Conservation (phyloP, 768 basidiomycete genomes). For the Leucocoprinus leucothites region DNA sequence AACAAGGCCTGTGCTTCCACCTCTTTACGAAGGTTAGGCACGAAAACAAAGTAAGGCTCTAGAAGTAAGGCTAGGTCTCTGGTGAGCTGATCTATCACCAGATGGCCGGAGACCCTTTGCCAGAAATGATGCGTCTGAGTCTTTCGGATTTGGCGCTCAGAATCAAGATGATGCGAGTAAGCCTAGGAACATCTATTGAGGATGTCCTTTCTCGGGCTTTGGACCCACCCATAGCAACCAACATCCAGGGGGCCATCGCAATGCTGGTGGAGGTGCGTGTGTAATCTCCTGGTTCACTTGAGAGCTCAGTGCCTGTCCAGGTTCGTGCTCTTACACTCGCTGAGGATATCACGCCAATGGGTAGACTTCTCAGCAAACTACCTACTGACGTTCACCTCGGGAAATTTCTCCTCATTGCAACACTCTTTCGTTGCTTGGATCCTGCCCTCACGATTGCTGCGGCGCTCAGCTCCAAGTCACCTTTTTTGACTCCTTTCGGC, state of each 20-base stretch:
- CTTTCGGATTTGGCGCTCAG: conserved; percentile 87
- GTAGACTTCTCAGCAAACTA: conserved; percentile 82
- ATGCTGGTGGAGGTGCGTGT: conserved; percentile 79
- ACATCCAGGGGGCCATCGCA: conserved; percentile 87
- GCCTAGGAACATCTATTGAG: conserved; percentile 81
- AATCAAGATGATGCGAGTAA: conserved; percentile 92
- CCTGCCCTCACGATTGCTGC: conserved; percentile 97
- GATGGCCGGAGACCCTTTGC: conserved; percentile 88
- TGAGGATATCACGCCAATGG: conserved; percentile 96
- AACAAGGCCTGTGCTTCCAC: conserved; percentile 88
- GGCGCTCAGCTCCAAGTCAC: conserved; percentile 87
- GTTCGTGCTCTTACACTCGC: conserved; percentile 80
- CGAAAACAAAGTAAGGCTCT: conserved; percentile 59
- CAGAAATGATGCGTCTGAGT: conserved; percentile 94
- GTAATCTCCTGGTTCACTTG: neutral
- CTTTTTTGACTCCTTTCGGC: conserved; percentile 88
- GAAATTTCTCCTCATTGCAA: conserved; percentile 85
- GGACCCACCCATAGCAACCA: conserved; percentile 83
- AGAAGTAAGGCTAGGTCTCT: neutral
- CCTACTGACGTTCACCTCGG: conserved; percentile 96
- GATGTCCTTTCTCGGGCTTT: conserved; percentile 84
- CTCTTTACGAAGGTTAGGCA: conserved; percentile 88
- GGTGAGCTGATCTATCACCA: conserved; percentile 24
- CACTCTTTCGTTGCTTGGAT: conserved; percentile 86
- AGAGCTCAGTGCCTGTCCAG: conserved; percentile 30